Evolutionary conservation across 2,329 filamentous ascomycete genomes (phyloP), one percentile per base, ranked within the genome.

Genomic region (Arthrobotrys sinensis): DNA sequence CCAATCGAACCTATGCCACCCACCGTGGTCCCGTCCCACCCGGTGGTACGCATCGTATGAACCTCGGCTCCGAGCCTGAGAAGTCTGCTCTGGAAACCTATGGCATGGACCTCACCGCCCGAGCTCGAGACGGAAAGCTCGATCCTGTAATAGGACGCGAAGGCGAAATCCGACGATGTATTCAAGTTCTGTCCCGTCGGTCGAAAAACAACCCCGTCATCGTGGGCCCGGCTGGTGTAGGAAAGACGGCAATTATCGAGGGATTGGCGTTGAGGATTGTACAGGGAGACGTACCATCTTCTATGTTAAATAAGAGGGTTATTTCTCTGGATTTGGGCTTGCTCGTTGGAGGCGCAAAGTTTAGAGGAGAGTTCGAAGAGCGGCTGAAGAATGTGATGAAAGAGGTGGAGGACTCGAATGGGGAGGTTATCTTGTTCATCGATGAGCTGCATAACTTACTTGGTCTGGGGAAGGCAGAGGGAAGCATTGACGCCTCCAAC

Each of bases 151-250:
- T 99, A 82, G 96, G 96, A 19, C 89, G 96, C 84, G 94, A 97
- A 82, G 87, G 89, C 4, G 96, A 97, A 84, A 97, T 98, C 65
- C 93, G 97, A 83, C 88, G 96, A 62, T 97, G 94, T 0, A 97
- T 98, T 76, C 96, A 98, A 83, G 92, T 99, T 10, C 86, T 99
- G 0, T 97, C 94, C 14, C 88, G 96, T 80, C 88, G 96, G 78
- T 98, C 96, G 6, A 98, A 98, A 85, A 98, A 97, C 82, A 97
- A 97, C 81, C 95, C 95, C 0, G 94, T 97, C 0, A 86, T 97
- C n/a, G 97, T 97, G 75, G 95, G 95, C 79, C 91, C 90, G 55
- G 93, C 94, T 7, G 95, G 94, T 81, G 97, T 93, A 0, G 95
- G 95, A 79, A 98, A 98, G 86, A 98, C 95, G 4, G 94, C 95